Evolutionary conservation across 805 yeast genomes (phyloP).

Genomic region (Lachancea meyersii): DNA sequence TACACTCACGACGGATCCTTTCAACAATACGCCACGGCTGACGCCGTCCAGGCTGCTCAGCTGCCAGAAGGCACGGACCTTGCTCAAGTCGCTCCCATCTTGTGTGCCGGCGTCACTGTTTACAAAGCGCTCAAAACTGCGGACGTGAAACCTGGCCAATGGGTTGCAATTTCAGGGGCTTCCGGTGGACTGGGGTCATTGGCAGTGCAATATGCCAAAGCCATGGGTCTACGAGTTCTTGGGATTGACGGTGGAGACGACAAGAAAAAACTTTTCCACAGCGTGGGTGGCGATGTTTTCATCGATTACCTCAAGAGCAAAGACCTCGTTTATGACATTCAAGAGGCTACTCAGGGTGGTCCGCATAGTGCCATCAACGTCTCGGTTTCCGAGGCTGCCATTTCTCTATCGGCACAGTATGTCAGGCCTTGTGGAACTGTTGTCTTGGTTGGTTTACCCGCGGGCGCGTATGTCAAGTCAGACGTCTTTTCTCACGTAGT

Average conservation of each 20-base stretch:
- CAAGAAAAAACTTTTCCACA: constrained; percentile 47
- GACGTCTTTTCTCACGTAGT: constrained; percentile 67
- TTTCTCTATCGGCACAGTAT: constrained; percentile 44
- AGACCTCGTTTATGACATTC: constrained; percentile 43
- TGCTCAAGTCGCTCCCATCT: constrained; percentile 53
- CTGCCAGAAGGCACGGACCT: constrained; percentile 51
- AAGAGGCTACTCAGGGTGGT: constrained; percentile 51
- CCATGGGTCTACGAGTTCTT: constrained; percentile 66
- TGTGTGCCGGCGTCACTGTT: constrained; percentile 64
- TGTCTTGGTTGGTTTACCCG: constrained; percentile 70
- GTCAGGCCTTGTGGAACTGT: constrained; percentile 64
- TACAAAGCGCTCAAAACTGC: constrained; percentile 65
- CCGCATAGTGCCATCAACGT: constrained; percentile 67
- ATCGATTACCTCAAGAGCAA: constrained; percentile 49
- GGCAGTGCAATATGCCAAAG: constrained; percentile 69
- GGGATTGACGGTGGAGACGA: constrained; percentile 74
- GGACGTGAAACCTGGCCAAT: constrained; percentile 54
- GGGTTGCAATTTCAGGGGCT: constrained; percentile 73
- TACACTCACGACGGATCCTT: constrained; percentile 66
- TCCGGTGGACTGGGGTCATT: constrained; percentile 77
- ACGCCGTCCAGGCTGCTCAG: constrained; percentile 56
- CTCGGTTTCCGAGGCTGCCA: constrained; percentile 50
- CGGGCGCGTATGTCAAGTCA: constrained; percentile 61
- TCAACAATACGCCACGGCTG: constrained; percentile 63
- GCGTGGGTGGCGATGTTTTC: constrained; percentile 58